A percentile compares a stretch with the other conserved stretches of the same genome.
Evolutionary conservation across 176 grass and related monocot species (phyloP).

Genomic region (Eragrostis nindensis): DNA sequence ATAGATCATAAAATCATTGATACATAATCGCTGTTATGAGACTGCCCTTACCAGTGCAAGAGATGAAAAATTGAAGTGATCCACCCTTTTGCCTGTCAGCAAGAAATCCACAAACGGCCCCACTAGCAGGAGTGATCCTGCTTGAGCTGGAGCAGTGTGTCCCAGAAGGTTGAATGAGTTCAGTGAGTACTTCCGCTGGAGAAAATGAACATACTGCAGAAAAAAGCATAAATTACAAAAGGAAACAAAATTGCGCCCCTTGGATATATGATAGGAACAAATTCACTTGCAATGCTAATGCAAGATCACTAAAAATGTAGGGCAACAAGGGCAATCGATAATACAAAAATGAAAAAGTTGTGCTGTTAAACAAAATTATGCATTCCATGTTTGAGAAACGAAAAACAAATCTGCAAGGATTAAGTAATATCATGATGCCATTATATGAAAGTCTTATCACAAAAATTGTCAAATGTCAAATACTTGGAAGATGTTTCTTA

Average conservation of each 20-base stretch:
- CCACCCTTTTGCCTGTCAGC: constrained; percentile 80
- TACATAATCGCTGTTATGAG: background rate
- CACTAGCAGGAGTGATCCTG: constrained; percentile 70
- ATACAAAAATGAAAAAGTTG: background rate
- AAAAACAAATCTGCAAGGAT: background rate
- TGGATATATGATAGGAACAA: background rate
- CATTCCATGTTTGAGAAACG: background rate
- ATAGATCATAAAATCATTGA: constrained; percentile 14
- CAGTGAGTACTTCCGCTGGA: constrained; percentile 75
- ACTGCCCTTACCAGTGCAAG: constrained; percentile 66
- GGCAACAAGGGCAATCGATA: background rate
- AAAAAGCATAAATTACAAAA: constrained; percentile 29
- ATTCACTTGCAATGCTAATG: background rate
- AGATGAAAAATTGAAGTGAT: constrained; percentile 63
- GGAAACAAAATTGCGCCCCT: constrained; percentile 9
- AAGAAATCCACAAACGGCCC: constrained; percentile 79
- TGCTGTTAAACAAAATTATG: background rate
- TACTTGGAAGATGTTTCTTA: background rate
- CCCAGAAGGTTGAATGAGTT: constrained; percentile 87
- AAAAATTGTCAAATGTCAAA: constrained; percentile 1
- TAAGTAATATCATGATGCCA: background rate
- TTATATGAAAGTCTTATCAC: background rate
- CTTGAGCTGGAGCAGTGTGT: constrained; percentile 83
- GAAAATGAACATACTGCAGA: constrained; percentile 80
- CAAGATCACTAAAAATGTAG: constrained; percentile 7